Evolutionary conservation across 495 filamentous ascomycete species (phyloP).

Genomic region (Podospora pseudopauciseta): DNA sequence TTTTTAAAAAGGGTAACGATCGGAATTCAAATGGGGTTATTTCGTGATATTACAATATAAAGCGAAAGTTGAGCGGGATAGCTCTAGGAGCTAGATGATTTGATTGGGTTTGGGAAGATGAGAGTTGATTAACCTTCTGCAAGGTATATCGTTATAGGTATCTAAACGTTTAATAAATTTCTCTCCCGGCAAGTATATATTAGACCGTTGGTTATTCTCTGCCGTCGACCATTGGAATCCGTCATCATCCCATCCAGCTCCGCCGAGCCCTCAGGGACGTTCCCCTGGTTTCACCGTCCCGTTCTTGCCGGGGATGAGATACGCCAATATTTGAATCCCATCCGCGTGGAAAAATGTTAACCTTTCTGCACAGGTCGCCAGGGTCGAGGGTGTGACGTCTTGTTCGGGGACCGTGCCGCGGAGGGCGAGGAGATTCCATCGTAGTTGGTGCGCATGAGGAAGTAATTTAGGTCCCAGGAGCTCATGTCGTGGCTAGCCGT

Average conservation of each 20-base stretch:
- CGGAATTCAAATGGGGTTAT: too few species aligned
- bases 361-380: slow-evolving; percentile 55
- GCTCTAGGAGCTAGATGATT: too few species aligned
- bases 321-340: slow-evolving; percentile 47
- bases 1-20: not conserved
- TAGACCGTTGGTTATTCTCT: slow-evolving; percentile 15
- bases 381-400: slow-evolving; percentile 69
- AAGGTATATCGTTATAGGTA: too few species aligned
- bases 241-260: slow-evolving; percentile 53
- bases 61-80: too few species aligned
- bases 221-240: slow-evolving; percentile 44
- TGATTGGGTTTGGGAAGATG: too few species aligned
- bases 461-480: slow-evolving; percentile 55
- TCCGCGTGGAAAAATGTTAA: slow-evolving; percentile 48
- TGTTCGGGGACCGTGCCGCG: slow-evolving; percentile 62
- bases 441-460: slow-evolving; percentile 53
- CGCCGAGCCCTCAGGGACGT: slow-evolving; percentile 38
- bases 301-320: slow-evolving; percentile 52
- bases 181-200: not conserved
- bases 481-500: slow-evolving; percentile 43
- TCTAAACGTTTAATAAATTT: not conserved
- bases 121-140: too few species aligned
- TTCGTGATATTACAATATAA: too few species aligned
- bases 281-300: slow-evolving; percentile 45
- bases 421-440: slow-evolving; percentile 51